phyloP scores from a whole-genome alignment of 1,139 yeast species.

The Blastobotrys proliferans region DNA sequence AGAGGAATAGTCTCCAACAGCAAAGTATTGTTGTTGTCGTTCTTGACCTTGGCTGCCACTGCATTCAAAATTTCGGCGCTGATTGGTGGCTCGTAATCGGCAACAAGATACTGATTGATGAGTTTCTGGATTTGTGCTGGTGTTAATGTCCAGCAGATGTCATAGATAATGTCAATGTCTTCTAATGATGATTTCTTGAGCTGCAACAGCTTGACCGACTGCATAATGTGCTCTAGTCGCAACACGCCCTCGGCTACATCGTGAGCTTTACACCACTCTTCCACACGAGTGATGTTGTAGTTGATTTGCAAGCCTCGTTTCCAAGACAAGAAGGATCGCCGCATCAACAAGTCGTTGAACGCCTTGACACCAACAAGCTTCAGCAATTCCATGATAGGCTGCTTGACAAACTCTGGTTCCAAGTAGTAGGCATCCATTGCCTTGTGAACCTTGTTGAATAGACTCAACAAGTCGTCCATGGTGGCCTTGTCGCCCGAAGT shows the following conservation, averaged over 20 bases:
- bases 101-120: constrained; percentile 83
- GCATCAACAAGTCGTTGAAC: constrained; percentile 93
- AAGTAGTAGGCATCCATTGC: constrained; percentile 89
- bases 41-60: constrained; percentile 80
- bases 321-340: constrained; percentile 94
- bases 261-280: constrained; percentile 98
- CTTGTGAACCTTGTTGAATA: constrained; percentile 89
- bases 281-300: constrained; percentile 92
- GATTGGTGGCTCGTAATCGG: constrained; percentile 94
- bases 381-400: constrained; percentile 78
- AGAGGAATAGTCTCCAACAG: constrained; percentile 58
- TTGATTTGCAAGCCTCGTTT: constrained; percentile 96
- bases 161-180: constrained; percentile 90
- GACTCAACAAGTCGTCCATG: constrained; percentile 91
- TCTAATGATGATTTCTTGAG: constrained; percentile 84
- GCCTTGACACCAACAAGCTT: constrained; percentile 89
- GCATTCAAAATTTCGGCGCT: constrained; percentile 77
- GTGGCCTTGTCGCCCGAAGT: constrained; percentile 61
- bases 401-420: constrained; percentile 80
- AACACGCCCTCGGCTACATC: constrained; percentile 88
- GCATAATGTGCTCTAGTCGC: constrained; percentile 82
- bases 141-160: constrained; percentile 88
- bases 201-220: constrained; percentile 91
- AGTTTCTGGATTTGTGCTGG: constrained; percentile 93
- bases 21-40: constrained; percentile 37